Evolutionary conservation across 2,329 filamentous ascomycete species (phyloP).

Genomic region (Zymoseptoria ardabiliae): DNA sequence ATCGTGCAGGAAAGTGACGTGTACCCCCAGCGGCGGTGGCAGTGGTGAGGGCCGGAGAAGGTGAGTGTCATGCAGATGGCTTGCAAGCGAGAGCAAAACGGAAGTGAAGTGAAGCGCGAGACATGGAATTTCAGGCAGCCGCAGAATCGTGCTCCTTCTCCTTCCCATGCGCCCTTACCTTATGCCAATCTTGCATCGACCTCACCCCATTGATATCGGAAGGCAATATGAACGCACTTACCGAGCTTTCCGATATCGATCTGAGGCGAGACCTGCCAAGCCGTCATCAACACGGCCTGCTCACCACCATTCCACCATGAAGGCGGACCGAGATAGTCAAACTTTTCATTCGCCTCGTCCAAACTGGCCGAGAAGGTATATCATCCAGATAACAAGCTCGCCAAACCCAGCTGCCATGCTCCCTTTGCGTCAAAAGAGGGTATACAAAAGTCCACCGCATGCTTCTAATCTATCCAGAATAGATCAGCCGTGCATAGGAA

Average conservation of each 20-base stretch:
- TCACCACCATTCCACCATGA: background rate
- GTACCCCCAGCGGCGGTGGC: too few species aligned
- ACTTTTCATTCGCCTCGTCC: background rate
- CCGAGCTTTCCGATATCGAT: background rate
- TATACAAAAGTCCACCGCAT: background rate
- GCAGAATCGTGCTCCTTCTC: too few species aligned
- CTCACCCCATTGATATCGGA: too few species aligned
- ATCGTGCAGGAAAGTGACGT: too few species aligned
- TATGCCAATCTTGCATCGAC: too few species aligned
- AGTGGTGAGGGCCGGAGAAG: too few species aligned
- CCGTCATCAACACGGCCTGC: background rate
- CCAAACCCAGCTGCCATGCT: background rate
- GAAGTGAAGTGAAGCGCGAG: background rate
- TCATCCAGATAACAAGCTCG: background rate
- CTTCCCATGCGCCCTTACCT: too few species aligned
- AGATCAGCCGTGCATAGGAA: background rate
- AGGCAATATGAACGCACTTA: background rate
- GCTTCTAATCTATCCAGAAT: background rate
- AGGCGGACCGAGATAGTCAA: background rate
- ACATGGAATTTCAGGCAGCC: background rate
- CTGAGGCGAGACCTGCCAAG: background rate
- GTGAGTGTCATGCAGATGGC: too few species aligned
- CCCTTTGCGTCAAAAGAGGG: background rate
- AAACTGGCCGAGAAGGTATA: background rate
- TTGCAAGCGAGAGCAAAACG: background rate